A percentile compares a stretch with the other conserved stretches of the same genome.
Evolutionary conservation across 495 filamentous ascomycete genomes (phyloP).

Genomic region (Podospora bellae-mahoneyi): DNA sequence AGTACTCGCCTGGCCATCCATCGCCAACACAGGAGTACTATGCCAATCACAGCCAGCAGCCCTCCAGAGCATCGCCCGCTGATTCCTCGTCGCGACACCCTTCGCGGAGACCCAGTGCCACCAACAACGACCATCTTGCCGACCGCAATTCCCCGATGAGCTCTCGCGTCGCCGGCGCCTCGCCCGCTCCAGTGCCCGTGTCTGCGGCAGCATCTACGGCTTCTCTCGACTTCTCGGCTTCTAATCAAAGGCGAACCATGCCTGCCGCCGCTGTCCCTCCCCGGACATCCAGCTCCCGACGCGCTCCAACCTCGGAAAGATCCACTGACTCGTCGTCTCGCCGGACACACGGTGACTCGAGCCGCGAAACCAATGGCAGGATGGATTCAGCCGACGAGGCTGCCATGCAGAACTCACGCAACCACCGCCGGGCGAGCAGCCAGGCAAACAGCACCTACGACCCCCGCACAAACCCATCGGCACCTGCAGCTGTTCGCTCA

Average conservation of each 20-base stretch:
- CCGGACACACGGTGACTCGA: conserved; percentile 37
- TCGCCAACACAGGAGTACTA: conserved; percentile 44
- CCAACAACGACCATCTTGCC: conserved; percentile 52
- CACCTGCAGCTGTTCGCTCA: conserved; percentile 41
- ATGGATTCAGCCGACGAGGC: conserved; percentile 36
- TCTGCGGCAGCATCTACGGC: conserved; percentile 33
- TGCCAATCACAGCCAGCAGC: conserved; percentile 42
- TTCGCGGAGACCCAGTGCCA: conserved; percentile 52
- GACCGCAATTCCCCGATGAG: conserved; percentile 47
- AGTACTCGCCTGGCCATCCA: conserved; percentile 40
- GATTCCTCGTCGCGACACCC: conserved; percentile 43
- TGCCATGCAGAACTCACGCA: conserved; percentile 46
- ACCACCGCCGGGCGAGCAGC: conserved; percentile 45
- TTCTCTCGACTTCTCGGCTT: conserved; percentile 36
- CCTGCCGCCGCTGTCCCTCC: conserved; percentile 56
- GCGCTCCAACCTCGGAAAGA: conserved; percentile 43
- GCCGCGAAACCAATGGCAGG: conserved; percentile 33
- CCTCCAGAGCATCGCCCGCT: conserved; percentile 35
- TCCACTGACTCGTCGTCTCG: conserved; percentile 39
- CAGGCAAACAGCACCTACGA: conserved; percentile 49
- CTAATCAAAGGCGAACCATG: conserved; percentile 32
- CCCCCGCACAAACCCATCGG: conserved; percentile 42
- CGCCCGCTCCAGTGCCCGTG: conserved; percentile 48
- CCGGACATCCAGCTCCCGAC: conserved; percentile 54
- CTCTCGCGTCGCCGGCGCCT: conserved; percentile 45